Evolutionary conservation across 257 asterid species (phyloP), one percentile per base, ranked within the genome.

Genomic region (Nicotiana noctiflora): DNA sequence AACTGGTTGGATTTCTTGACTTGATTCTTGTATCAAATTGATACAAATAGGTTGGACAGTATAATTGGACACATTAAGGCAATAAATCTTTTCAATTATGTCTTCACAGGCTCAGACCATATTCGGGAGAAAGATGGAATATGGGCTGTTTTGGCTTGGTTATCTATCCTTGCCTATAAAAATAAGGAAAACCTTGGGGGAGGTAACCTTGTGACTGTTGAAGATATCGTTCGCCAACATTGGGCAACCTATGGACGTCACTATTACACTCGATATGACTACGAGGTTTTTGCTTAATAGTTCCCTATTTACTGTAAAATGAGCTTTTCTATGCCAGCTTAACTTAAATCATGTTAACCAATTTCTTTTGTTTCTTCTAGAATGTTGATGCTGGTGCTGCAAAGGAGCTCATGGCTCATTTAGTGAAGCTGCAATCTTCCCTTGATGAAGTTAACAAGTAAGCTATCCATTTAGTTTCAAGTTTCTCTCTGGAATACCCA

Each of bases 141-240:
- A 81, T 95, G 99, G 99, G 98, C 98, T 80, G 99, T 95, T 80
- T 91, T 95, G 88, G 97, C 97, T 74, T 95, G 99, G 99, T 84
- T 95, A 64, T 90, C 97, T 79, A 95, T 95, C 79, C 88, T 95
- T 84, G 98, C 99, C 79, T 89, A 90, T 80, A 95, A 87, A 88
- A 95, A 95, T 86, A 95, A 92, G 84, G 95, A 92, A 85, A 92
- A 88, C 88, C 86, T 89, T 10, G 92, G 83, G 55, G 98, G 90
- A 62, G 96, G 86, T 21, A 92, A 90, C 86, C 94, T 95, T 83
- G 91, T 93, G 83, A 86, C 92, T 32, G 97, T 93, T 66, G 98
- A 95, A 86, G 98, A 95, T 87, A 95, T 92, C 82, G 99, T 95
- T 84, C 93, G 94, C 86, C 93, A 92, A 86, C 99, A 95, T 80